Evolutionary conservation across 2,329 filamentous ascomycete genomes (phyloP), one percentile per base, ranked within the genome.

Genomic region (Boeremia lycopersici): DNA sequence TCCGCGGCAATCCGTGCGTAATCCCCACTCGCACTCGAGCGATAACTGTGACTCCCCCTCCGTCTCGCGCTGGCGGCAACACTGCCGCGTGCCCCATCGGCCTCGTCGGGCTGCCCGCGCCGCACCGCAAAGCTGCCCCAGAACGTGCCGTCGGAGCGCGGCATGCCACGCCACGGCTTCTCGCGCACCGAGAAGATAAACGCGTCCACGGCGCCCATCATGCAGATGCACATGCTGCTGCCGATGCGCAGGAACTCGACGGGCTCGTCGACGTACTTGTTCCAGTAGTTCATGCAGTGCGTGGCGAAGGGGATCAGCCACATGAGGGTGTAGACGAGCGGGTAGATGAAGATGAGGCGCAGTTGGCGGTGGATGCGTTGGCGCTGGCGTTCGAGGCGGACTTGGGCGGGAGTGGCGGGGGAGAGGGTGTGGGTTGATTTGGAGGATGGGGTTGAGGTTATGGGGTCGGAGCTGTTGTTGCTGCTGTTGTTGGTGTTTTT

Each of bases 271-370:
- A 78, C 81, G 49, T 77, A 83, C 44, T 75, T 67, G 43, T 86
- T 77, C 58, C 79, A 78, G 73, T 86, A 89, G 48, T 80, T 81
- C 44, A 86, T 74, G 44, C 86, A 79, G 69, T 92, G 87, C 2
- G 80, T 79, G 2, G 87, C 76, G 63, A 92, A 90, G 0, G 90
- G 89, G 7, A 89, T 75, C 3, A 89, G 75, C 90, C 90, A 93
- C 61, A 90, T 84, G 4, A 84, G 73, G 17, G 89, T 79, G 72
- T 93, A 93, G 4, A 89, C 82, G 15, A 88, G 70, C 0, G 90
- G 90, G 70, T 93, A 93, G 42, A 91, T 85, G 74, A 93, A 91
- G 15, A 92, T 79, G 28, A 89, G 82, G 29, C 87, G 84, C 2
- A 92, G 80, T 65, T 92, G 89, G 9, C 86, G 83, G 39, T 84